Conservation (phyloP, 1,284 basidiomycete species). For the Rhodofomes roseus region DNA sequence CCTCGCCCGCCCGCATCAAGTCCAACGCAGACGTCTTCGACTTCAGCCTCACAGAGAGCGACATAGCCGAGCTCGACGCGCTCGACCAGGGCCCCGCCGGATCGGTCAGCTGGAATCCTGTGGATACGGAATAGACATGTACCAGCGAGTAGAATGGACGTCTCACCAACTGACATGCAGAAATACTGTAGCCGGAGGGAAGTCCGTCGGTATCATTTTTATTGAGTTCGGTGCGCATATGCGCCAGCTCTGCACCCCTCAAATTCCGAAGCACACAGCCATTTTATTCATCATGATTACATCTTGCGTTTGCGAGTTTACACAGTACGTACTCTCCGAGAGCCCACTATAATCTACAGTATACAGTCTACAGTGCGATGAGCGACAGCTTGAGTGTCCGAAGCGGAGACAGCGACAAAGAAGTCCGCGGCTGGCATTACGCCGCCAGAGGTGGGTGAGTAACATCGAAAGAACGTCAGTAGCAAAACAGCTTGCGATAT, state of each 20-base stretch:
- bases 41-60: slow-evolving; percentile 45
- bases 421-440: background rate
- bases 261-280: too few relatives aligned
- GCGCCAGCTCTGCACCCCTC: too few relatives aligned
- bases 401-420: background rate
- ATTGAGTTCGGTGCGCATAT: too few relatives aligned
- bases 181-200: background rate
- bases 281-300: background rate
- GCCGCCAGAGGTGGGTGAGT: background rate
- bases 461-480: background rate
- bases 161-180: background rate
- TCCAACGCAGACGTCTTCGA: slow-evolving; percentile 50
- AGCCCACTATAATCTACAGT: background rate
- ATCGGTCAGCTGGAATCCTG: slow-evolving; percentile 46
- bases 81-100: slow-evolving; percentile 44
- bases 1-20: slow-evolving; percentile 41
- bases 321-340: background rate
- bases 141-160: background rate
- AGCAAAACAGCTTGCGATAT: background rate
- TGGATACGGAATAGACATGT: slow-evolving; percentile 26
- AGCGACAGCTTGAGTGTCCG: background rate
- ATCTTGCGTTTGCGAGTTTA: background rate
- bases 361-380: background rate
- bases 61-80: slow-evolving; percentile 44
- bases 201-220: too few relatives aligned